phyloP scores from a whole-genome alignment of 148 eudicot genomes.

The Pouteria glomerata region DNA sequence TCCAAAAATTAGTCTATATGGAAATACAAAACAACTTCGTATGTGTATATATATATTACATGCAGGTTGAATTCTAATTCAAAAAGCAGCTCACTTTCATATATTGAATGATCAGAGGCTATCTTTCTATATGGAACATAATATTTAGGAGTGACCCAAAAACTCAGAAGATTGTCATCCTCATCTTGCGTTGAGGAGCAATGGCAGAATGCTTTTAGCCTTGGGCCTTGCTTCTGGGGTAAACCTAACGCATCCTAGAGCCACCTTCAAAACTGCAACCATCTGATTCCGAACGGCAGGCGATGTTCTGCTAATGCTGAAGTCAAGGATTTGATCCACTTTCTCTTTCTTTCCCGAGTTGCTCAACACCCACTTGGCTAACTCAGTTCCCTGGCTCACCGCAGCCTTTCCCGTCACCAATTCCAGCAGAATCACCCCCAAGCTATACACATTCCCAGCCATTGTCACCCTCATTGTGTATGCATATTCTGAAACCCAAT shows the following conservation, averaged over 20 bases:
- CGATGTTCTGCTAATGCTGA: slow-evolving; percentile 49
- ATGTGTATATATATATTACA: too few relatives aligned
- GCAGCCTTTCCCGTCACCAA: slow-evolving; percentile 81
- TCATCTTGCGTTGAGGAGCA: slow-evolving; percentile 70
- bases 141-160: too few relatives aligned
- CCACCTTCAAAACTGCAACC: slow-evolving; percentile 67
- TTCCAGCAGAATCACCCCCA: slow-evolving; percentile 73
- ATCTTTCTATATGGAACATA: too few relatives aligned
- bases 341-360: slow-evolving; percentile 46
- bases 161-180: too few relatives aligned
- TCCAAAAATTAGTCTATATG: too few relatives aligned
- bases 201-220: slow-evolving; percentile 64
- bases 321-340: slow-evolving; percentile 70
- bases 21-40: too few relatives aligned
- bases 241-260: slow-evolving; percentile 67
- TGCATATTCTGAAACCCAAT: slow-evolving; percentile 68
- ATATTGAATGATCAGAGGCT: too few relatives aligned
- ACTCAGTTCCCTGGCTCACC: slow-evolving; percentile 61
- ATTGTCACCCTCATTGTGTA: slow-evolving; percentile 89
- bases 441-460: slow-evolving; percentile 84
- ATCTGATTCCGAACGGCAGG: slow-evolving; percentile 62
- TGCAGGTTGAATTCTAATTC: too few relatives aligned
- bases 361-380: slow-evolving; percentile 70
- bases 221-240: slow-evolving; percentile 77
- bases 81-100: too few relatives aligned